These are phyloP conservation scores for Monosporascus sp. DNA, from an alignment of 2,329 filamentous ascomycete species.

Conservation along the genomic window DNA sequence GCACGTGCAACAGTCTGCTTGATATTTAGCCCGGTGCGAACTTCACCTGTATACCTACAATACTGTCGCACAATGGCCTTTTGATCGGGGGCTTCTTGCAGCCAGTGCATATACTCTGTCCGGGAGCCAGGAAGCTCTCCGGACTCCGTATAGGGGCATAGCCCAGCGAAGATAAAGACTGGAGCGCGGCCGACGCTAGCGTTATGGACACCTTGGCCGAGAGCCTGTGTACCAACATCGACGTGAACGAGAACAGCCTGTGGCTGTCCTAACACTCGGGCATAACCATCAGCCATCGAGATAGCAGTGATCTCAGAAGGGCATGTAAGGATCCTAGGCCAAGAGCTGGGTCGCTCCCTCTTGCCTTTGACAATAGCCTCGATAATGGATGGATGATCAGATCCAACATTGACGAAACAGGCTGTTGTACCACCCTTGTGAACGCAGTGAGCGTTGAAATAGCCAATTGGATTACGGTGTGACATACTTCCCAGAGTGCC, in stretches of 20 bases:
- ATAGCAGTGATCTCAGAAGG: constrained; percentile 63
- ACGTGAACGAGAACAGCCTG: constrained; percentile 72
- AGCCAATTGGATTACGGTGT: background rate
- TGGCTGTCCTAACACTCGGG: constrained; percentile 59
- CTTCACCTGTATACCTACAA: constrained; percentile 65
- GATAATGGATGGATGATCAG: constrained; percentile 63
- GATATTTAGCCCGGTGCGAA: constrained; percentile 67
- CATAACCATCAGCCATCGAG: constrained; percentile 73
- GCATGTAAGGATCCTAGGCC: constrained; percentile 65
- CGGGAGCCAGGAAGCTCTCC: constrained; percentile 65
- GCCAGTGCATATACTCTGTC: constrained; percentile 76
- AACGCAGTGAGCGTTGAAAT: background rate
- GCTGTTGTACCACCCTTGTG: constrained; percentile 42
- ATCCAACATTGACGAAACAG: constrained; percentile 58
- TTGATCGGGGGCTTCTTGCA: constrained; percentile 73
- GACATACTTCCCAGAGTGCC: constrained; percentile 59
- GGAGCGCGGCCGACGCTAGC: constrained; percentile 65
- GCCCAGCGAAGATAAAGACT: constrained; percentile 67
- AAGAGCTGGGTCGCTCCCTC: constrained; percentile 56
- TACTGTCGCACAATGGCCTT: constrained; percentile 69
- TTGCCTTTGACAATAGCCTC: constrained; percentile 71
- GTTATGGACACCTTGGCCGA: constrained; percentile 70
- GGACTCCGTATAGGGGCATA: constrained; percentile 69
- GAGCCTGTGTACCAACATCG: constrained; percentile 72
- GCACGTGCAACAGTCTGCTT: constrained; percentile 73